Conservation (phyloP, 768 basidiomycete species). For the Coprinopsis marcescibilis region DNA sequence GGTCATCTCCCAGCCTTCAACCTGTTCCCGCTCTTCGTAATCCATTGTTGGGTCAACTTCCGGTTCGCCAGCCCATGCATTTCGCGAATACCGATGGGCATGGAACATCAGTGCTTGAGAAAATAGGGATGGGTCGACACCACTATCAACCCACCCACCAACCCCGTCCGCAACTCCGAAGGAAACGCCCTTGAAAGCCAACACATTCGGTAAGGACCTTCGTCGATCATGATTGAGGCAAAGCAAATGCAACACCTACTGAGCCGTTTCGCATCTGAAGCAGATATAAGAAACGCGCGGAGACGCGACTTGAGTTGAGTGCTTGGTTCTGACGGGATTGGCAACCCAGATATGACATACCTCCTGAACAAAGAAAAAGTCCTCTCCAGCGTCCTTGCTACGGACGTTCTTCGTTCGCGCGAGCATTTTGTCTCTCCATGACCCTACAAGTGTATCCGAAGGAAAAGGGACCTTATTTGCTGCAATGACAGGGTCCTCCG, state of each 20-base stretch:
- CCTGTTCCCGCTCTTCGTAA: slow-evolving; percentile 56
- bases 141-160: slow-evolving; percentile 82
- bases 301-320: neutral
- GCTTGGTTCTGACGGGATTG: neutral
- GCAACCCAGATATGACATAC: slow-evolving; percentile 31
- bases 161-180: slow-evolving; percentile 91
- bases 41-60: slow-evolving; percentile 76
- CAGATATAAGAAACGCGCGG: neutral
- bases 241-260: slow-evolving; percentile 43
- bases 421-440: slow-evolving; percentile 67
- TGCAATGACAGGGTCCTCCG: slow-evolving; percentile 32
- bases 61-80: slow-evolving; percentile 79
- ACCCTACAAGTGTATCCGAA: slow-evolving; percentile 49
- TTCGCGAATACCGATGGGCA: slow-evolving; percentile 64
- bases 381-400: slow-evolving; percentile 39
- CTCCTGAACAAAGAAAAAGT: slow-evolving; percentile 59
- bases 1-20: slow-evolving; percentile 74
- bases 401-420: slow-evolving; percentile 33
- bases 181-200: slow-evolving; percentile 54
- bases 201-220: slow-evolving; percentile 15
- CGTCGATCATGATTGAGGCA: slow-evolving; percentile 20
- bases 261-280: slow-evolving; percentile 71
- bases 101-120: slow-evolving; percentile 90
- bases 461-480: slow-evolving; percentile 47
- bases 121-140: slow-evolving; percentile 85